These are phyloP conservation scores for Cladosporium colombiae DNA, from an alignment of 2,329 filamentous ascomycete genomes.

Conservation along the genomic window DNA sequence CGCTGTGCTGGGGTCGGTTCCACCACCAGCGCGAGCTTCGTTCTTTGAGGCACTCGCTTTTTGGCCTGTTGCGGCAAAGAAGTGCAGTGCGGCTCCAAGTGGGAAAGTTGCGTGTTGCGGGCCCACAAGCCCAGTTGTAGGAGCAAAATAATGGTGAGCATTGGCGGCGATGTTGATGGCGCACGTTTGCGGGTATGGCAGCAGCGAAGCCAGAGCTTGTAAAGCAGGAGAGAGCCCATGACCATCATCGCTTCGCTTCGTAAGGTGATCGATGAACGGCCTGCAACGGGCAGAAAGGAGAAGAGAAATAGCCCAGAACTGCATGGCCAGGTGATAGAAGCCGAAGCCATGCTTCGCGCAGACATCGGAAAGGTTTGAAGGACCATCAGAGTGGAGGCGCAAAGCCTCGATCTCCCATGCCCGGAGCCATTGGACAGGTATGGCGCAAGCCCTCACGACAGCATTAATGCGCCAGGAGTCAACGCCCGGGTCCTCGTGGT, in stretches of 20 bases:
- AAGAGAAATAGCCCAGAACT: background rate
- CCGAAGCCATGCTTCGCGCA: background rate
- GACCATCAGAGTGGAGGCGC: background rate
- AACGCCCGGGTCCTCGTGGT: too few species aligned
- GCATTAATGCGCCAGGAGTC: background rate
- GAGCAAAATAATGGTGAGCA: background rate
- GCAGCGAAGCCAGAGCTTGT: background rate
- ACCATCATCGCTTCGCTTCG: background rate
- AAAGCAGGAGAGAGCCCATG: background rate
- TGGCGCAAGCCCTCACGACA: background rate
- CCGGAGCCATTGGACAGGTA: background rate
- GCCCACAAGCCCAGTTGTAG: background rate
- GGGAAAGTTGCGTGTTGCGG: background rate
- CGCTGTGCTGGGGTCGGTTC: background rate
- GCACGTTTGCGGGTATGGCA: background rate
- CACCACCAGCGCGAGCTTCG: background rate
- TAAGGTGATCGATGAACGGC: background rate
- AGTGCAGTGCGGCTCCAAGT: background rate
- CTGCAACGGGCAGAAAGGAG: background rate
- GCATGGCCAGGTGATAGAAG: background rate
- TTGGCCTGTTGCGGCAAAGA: background rate
- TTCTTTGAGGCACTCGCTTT: background rate
- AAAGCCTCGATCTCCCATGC: slow-evolving; percentile 1
- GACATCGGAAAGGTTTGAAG: background rate
- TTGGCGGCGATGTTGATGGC: background rate